phyloP scores from a whole-genome alignment of 768 basidiomycete genomes.

The Naganishia vishniacii region DNA sequence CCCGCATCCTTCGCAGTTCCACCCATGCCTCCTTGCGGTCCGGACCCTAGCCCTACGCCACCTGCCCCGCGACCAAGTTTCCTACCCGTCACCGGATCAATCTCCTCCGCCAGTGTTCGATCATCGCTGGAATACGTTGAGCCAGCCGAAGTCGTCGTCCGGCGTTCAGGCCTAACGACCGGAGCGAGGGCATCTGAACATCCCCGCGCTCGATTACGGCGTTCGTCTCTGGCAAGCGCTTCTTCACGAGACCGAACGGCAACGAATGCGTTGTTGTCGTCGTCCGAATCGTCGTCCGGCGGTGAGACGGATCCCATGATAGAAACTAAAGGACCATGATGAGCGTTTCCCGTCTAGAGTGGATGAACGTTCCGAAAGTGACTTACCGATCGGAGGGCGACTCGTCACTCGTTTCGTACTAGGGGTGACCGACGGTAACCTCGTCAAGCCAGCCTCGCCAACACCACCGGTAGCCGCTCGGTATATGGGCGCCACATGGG shows the following conservation, averaged over 20 bases:
- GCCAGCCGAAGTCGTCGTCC: background rate
- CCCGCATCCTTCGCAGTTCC: conserved; percentile 18
- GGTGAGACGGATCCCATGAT: conserved; percentile 20
- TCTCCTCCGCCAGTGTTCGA: background rate
- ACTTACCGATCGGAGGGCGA: conserved; percentile 11
- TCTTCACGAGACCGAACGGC: conserved; percentile 23
- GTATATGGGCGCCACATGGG: conserved; percentile 4
- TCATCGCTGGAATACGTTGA: background rate
- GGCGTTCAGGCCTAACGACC: background rate
- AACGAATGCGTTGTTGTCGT: conserved; percentile 1
- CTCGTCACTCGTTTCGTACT: conserved; percentile 1
- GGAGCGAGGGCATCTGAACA: conserved; percentile 9
- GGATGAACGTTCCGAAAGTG: background rate
- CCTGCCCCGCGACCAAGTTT: background rate
- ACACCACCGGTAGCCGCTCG: background rate
- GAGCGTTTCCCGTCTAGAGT: background rate
- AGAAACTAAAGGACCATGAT: background rate
- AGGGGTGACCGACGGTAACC: background rate
- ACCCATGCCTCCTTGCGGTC: conserved; percentile 4
- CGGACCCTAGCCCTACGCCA: background rate
- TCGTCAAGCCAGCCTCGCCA: conserved; percentile 3
- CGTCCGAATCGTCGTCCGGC: conserved; percentile 17
- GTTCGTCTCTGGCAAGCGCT: conserved; percentile 16
- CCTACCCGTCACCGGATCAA: conserved; percentile 8
- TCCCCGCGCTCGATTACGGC: conserved; percentile 15